A percentile compares a stretch with the other conserved stretches of the same genome.
phyloP scores from a whole-genome alignment of 108 stramenopile genomes.

The Skeletonema grethae region DNA sequence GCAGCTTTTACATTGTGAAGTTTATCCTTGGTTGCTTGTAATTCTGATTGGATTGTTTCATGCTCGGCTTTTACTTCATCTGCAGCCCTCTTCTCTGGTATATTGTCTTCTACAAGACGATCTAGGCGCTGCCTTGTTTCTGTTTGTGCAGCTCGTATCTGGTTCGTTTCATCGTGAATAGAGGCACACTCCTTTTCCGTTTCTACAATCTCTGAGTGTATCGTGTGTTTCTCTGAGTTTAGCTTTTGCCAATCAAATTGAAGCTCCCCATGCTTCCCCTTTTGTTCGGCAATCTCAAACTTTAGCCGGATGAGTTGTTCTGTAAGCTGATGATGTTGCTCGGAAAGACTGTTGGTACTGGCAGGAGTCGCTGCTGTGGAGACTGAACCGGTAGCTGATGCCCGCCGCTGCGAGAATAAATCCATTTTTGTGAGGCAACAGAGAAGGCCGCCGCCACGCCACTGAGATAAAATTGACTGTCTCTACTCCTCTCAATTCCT shows the following conservation, averaged over 20 bases:
- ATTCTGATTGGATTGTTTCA: conserved; percentile 5
- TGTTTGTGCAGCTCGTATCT: background rate
- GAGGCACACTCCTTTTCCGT: conserved; percentile 14
- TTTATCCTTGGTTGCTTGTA: conserved; percentile 9
- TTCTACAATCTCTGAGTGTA: conserved; percentile 9
- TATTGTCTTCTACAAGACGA: background rate
- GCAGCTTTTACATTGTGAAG: background rate
- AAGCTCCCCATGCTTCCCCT: conserved; percentile 15
- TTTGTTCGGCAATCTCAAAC: conserved; percentile 21
- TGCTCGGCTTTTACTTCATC: conserved; percentile 10
- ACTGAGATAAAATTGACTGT: background rate
- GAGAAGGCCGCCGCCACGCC: background rate
- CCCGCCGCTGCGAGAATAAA: background rate
- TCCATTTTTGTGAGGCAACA: background rate
- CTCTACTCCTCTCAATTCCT: too few relatives aligned
- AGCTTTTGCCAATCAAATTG: conserved; percentile 21
- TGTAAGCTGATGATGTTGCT: conserved; percentile 19
- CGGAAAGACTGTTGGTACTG: background rate
- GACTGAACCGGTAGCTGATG: background rate
- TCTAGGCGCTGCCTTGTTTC: conserved; percentile 7
- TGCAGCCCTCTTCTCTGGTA: conserved; percentile 9
- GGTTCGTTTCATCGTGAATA: conserved; percentile 13
- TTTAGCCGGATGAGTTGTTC: conserved; percentile 22
- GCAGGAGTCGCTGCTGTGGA: conserved; percentile 4
- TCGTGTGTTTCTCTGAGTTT: conserved; percentile 2